Evolutionary conservation across 164 flowering plant species (phyloP).

Genomic region (Chimonanthus praecox): DNA sequence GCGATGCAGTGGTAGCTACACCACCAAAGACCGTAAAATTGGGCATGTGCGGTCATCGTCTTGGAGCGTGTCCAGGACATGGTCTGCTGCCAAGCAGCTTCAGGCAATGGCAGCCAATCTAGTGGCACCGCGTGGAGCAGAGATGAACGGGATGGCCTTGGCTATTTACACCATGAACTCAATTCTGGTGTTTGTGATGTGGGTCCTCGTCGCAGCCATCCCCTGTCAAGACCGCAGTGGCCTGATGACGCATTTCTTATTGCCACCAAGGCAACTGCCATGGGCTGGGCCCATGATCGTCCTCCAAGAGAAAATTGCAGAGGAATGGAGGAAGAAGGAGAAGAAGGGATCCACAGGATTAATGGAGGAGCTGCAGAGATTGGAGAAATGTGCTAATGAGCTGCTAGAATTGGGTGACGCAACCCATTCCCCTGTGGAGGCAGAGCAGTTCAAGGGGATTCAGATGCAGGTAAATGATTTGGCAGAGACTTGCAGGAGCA

Average conservation of each 20-base stretch:
- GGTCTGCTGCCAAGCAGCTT: slow-evolving; percentile 84
- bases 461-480: slow-evolving; percentile 49
- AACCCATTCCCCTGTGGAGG: slow-evolving; percentile 44
- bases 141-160: slow-evolving; percentile 36
- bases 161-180: slow-evolving; percentile 62
- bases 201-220: slow-evolving; percentile 65
- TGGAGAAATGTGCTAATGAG: slow-evolving; percentile 46
- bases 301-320: slow-evolving; percentile 67
- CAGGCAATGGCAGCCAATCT: slow-evolving; percentile 61
- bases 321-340: slow-evolving; percentile 94
- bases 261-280: slow-evolving; percentile 36
- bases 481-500: slow-evolving; percentile 47
- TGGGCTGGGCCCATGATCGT: slow-evolving; percentile 66
- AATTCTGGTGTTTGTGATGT: slow-evolving; percentile 61
- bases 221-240: slow-evolving; percentile 76
- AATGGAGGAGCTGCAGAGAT: slow-evolving; percentile 60
- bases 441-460: slow-evolving; percentile 40
- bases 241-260: slow-evolving; percentile 37
- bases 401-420: slow-evolving; percentile 47
- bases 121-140: slow-evolving; percentile 58
- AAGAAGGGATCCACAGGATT: slow-evolving; percentile 47
- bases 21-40: slow-evolving; percentile 18
- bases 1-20: not conserved
- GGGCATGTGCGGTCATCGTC: slow-evolving; percentile 33
- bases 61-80: slow-evolving; percentile 45